A percentile compares a stretch with the other conserved stretches of the same genome.
These are phyloP conservation scores for Starmerella etchellsii DNA, from an alignment of 805 yeast genomes.

Conservation along the genomic window DNA sequence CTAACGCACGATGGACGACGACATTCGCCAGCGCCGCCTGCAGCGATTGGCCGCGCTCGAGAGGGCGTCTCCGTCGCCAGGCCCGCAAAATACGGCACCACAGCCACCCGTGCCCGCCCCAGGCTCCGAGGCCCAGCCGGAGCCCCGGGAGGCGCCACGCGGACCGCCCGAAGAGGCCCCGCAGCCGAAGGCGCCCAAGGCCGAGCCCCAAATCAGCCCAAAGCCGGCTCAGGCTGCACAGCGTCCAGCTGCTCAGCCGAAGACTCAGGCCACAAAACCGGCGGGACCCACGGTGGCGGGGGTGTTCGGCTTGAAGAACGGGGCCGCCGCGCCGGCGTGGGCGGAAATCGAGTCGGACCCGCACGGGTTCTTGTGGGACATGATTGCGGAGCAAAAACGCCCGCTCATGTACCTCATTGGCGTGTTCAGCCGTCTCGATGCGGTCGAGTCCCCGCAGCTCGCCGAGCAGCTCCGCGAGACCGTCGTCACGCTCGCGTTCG, in stretches of 20 bases:
- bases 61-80: too few species aligned
- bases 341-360: background rate
- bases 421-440: constrained; percentile 10
- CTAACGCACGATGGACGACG: too few species aligned
- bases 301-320: too few species aligned
- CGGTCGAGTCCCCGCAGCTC: constrained; percentile 3
- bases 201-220: background rate
- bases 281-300: too few species aligned
- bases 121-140: background rate
- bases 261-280: background rate
- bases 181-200: background rate
- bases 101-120: background rate
- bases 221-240: too few species aligned
- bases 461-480: constrained; percentile 5
- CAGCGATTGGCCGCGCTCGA: constrained; percentile 9
- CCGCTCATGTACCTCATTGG: constrained; percentile 11
- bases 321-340: constrained; percentile 2
- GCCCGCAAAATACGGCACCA: too few species aligned
- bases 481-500: constrained; percentile 13
- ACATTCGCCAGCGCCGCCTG: constrained; percentile 15
- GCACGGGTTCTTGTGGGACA: background rate
- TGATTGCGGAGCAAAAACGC: background rate
- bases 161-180: too few species aligned
- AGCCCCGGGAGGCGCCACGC: too few species aligned
- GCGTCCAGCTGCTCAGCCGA: too few species aligned